These are phyloP conservation scores for Phytopythium vexans DNA, from an alignment of 352 stramenopile species.

Conservation along the genomic window DNA sequence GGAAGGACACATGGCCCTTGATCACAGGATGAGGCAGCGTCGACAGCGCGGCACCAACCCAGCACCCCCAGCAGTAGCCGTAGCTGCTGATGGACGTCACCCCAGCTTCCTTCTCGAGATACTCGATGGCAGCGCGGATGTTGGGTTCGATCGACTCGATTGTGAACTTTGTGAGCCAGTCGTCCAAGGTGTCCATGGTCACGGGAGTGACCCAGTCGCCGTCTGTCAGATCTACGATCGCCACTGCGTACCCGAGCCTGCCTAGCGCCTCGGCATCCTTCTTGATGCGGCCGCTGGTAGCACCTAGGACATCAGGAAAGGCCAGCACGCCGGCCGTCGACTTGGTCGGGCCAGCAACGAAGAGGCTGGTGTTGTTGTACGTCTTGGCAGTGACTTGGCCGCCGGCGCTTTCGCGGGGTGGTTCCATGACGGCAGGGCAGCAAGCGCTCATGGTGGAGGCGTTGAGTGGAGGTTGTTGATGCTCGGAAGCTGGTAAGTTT, in stretches of 20 bases:
- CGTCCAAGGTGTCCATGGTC: slow-evolving; percentile 6
- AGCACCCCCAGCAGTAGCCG: slow-evolving; percentile 37
- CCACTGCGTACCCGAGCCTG: slow-evolving; percentile 25
- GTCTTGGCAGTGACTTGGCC: slow-evolving; percentile 13
- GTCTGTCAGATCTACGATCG: slow-evolving; percentile 21
- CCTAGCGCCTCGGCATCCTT: slow-evolving; percentile 21
- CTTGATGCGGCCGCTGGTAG: slow-evolving; percentile 30
- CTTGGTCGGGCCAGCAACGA: slow-evolving; percentile 14
- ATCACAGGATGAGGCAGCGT: slow-evolving; percentile 6
- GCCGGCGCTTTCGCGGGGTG: slow-evolving; percentile 5
- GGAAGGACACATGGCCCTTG: slow-evolving; percentile 32
- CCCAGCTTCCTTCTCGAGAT: slow-evolving; percentile 20
- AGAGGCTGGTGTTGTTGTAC: slow-evolving; percentile 14
- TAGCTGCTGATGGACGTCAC: slow-evolving; percentile 23
- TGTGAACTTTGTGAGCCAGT: slow-evolving; percentile 18
- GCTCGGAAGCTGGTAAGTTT: too few species aligned
- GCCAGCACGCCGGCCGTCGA: slow-evolving; percentile 24
- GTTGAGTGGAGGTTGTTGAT: too few species aligned
- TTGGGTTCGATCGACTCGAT: slow-evolving; percentile 18
- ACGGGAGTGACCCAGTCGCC: slow-evolving; percentile 14
- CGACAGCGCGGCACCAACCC: slow-evolving; percentile 13
- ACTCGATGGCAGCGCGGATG: slow-evolving; percentile 44
- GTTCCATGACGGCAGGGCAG: slow-evolving; percentile 15
- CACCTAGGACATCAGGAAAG: slow-evolving; percentile 29
- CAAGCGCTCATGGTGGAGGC: slow-evolving; percentile 13